Conservation (phyloP, 495 filamentous ascomycete species). For the Pyrenula massariospora region DNA sequence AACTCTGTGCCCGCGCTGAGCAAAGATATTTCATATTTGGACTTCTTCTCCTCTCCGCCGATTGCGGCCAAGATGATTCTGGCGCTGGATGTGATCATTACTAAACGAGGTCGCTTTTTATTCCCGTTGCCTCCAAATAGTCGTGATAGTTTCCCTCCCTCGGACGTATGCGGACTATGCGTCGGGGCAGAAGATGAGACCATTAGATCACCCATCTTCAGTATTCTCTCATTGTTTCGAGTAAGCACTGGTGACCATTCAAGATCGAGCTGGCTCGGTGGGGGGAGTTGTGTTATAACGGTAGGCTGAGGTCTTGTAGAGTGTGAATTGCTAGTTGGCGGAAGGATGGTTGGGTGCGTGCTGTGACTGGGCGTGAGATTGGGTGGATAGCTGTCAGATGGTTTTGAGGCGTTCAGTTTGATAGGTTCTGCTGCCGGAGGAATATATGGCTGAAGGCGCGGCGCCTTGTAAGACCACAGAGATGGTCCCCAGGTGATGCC, state of each 20-base stretch:
- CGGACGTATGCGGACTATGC: constrained; percentile 55
- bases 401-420: constrained; percentile 56
- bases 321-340: constrained; percentile 24
- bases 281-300: constrained; percentile 89
- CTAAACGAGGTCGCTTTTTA: constrained; percentile 87
- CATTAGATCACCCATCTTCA: constrained; percentile 84
- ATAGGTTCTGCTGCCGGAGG: constrained; percentile 74
- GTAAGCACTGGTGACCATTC: constrained; percentile 98
- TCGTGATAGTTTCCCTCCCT: constrained; percentile 72
- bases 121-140: constrained; percentile 82
- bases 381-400: constrained; percentile 27
- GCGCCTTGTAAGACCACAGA: constrained; percentile 86
- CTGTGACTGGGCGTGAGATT: constrained; percentile 34
- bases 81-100: constrained; percentile 89
- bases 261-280: constrained; percentile 92
- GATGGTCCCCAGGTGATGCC: constrained; percentile 74
- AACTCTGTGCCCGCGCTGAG: constrained; percentile 60
- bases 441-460: constrained; percentile 75
- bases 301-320: constrained; percentile 53
- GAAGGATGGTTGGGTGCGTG: constrained; percentile 33
- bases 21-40: constrained; percentile 81
- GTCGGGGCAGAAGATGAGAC: constrained; percentile 64
- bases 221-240: constrained; percentile 79
- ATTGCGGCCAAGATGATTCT: constrained; percentile 85
- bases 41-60: constrained; percentile 89